Conservation (phyloP, 164 flowering plant species). For the Tetrastigma voinierianum region DNA sequence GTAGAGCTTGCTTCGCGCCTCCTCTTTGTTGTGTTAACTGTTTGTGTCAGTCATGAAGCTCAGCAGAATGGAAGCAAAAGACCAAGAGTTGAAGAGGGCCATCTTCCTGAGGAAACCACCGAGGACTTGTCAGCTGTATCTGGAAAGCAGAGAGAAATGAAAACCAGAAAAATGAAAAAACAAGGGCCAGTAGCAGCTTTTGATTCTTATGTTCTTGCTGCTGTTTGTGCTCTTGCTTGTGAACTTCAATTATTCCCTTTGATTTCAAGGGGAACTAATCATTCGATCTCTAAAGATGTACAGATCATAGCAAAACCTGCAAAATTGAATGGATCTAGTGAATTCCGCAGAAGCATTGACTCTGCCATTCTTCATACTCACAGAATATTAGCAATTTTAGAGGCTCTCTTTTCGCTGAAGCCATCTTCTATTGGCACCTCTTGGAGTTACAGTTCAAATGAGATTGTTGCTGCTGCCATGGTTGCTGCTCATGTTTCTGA, state of each 20-base stretch:
- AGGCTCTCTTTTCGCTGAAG: constrained; percentile 82
- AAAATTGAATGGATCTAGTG: constrained; percentile 53
- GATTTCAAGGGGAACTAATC: constrained; percentile 46
- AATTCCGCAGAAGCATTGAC: constrained; percentile 50
- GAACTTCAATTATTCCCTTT: constrained; percentile 89
- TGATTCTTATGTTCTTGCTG: constrained; percentile 95
- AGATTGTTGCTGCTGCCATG: constrained; percentile 97
- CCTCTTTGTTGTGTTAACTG: constrained; percentile 85
- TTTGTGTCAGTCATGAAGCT: constrained; percentile 97
- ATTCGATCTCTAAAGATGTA: constrained; percentile 26
- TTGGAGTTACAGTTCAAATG: constrained; percentile 94
- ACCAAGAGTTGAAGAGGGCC: constrained; percentile 43
- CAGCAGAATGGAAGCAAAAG: constrained; percentile 63
- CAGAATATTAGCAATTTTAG: constrained; percentile 79
- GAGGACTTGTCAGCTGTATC: constrained; percentile 36
- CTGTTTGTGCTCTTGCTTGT: constrained; percentile 93
- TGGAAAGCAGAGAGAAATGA: constrained; percentile 31
- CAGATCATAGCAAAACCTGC: constrained; percentile 32
- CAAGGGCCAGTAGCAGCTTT: constrained; percentile 95
- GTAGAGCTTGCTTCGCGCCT: constrained; percentile 87
- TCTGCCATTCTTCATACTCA: constrained; percentile 79
- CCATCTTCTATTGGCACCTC: constrained; percentile 91
- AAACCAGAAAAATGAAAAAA: constrained; percentile 40
- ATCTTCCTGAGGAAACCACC: constrained; percentile 30
- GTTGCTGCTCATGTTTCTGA: constrained; percentile 98